These are phyloP conservation scores for Russula brevipes DNA, from an alignment of 768 basidiomycete genomes.

Conservation along the genomic window DNA sequence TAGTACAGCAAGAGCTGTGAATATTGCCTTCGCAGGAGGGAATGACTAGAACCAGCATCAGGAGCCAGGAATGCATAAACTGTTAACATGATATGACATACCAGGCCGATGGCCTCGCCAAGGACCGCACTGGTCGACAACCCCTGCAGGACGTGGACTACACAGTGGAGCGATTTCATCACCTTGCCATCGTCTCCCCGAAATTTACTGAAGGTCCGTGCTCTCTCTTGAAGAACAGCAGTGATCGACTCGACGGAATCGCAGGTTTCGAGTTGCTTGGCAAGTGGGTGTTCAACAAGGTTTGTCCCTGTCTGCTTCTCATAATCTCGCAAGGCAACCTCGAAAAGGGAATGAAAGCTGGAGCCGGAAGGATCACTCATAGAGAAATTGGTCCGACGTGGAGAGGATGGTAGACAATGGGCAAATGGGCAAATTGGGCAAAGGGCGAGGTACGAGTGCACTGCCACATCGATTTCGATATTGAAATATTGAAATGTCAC, in stretches of 20 bases:
- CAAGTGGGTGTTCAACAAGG: not conserved
- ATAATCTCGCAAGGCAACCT: not conserved
- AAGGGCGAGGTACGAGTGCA: too few species aligned
- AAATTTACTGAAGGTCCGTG: not conserved
- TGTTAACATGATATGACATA: not conserved
- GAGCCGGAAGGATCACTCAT: too few species aligned
- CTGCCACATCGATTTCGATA: too few species aligned
- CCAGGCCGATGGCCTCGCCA: not conserved
- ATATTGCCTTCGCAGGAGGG: not conserved
- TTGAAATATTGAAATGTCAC: too few species aligned
- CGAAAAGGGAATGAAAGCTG: not conserved
- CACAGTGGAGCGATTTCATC: not conserved
- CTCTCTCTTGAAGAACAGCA: not conserved
- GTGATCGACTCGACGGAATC: not conserved
- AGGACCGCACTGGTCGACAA: not conserved
- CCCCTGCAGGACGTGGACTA: not conserved
- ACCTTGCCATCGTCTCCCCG: not conserved
- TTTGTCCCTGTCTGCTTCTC: not conserved
- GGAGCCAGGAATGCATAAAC: not conserved
- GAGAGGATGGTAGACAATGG: too few species aligned
- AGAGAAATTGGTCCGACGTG: too few species aligned
- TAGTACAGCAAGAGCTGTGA: not conserved
- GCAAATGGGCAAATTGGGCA: too few species aligned
- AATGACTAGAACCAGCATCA: not conserved
- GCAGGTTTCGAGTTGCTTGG: not conserved